phyloP scores from a whole-genome alignment of 2,329 filamentous ascomycete species.

The Aspergillus ochraceoroseus region DNA sequence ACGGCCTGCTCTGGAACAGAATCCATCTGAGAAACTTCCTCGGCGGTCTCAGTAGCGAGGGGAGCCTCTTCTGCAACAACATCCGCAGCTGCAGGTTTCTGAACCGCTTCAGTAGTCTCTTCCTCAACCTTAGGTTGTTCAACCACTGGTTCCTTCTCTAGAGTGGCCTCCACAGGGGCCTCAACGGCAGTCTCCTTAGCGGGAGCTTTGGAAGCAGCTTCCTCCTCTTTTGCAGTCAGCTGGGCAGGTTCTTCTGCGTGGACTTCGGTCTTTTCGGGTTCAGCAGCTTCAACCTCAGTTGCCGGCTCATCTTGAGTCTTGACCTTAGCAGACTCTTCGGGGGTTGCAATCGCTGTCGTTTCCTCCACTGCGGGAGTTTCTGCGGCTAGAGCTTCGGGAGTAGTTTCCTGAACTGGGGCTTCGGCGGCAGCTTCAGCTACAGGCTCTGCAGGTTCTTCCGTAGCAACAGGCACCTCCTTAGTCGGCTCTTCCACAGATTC shows the following conservation, averaged over 20 bases:
- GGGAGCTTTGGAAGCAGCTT: conserved; percentile 1
- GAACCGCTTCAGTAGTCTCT: conserved; percentile 1
- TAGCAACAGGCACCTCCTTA: conserved; percentile 3
- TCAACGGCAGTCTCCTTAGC: conserved; percentile 12
- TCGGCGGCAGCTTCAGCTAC: not conserved
- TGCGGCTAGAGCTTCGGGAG: conserved; percentile 1
- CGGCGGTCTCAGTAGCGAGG: conserved; percentile 5
- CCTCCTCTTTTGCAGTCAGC: conserved; percentile 1
- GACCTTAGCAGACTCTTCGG: conserved; percentile 6
- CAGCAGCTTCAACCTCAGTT: conserved; percentile 13
- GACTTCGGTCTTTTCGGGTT: conserved; percentile 8
- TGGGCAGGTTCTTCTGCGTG: conserved; percentile 10
- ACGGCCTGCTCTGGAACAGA: not conserved
- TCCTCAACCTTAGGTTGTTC: conserved; percentile 9
- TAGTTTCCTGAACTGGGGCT: too few relatives aligned
- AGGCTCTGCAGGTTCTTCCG: conserved; percentile 7
- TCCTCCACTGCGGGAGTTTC: conserved; percentile 8
- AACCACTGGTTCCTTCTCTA: not conserved
- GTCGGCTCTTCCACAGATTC: not conserved
- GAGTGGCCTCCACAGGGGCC: not conserved
- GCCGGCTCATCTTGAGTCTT: conserved; percentile 7
- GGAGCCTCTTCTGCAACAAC: conserved; percentile 7
- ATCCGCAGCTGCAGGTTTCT: conserved; percentile 7
- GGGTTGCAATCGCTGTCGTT: not conserved
- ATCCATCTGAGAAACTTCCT: conserved; percentile 16